Percentiles rank a stretch among this genome's conserved stretches.
Evolutionary conservation across 192 early-diverging fungal genomes (phyloP).

Genomic region (Coemansia javaensis): DNA sequence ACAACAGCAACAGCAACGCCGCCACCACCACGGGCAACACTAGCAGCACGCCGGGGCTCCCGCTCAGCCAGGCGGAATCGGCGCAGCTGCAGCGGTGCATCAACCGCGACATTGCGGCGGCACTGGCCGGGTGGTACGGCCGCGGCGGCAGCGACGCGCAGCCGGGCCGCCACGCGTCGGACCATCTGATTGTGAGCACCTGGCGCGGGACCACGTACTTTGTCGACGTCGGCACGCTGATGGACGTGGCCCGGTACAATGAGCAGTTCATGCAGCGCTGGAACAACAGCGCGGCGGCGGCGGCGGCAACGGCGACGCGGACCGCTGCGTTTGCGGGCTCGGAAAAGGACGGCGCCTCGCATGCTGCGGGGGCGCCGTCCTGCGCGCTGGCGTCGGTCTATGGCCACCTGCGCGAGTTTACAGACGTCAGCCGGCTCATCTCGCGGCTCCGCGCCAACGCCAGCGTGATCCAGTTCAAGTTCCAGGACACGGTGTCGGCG

Average conservation of each 20-base stretch:
- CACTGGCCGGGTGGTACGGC: slow-evolving; percentile 45
- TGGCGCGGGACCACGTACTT: slow-evolving; percentile 50
- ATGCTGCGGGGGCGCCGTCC: slow-evolving; percentile 14
- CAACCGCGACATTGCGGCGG: slow-evolving; percentile 22
- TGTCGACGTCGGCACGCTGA: slow-evolving; percentile 38
- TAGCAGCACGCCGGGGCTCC: background rate
- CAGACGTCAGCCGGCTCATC: slow-evolving; percentile 30
- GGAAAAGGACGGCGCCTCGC: slow-evolving; percentile 18
- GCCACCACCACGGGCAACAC: background rate
- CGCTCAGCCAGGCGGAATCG: slow-evolving; percentile 1
- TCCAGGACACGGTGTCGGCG: slow-evolving; percentile 49
- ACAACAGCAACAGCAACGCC: background rate
- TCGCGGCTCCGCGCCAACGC: slow-evolving; percentile 42
- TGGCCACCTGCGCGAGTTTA: slow-evolving; percentile 30
- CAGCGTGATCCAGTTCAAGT: slow-evolving; percentile 50
- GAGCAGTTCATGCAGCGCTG: slow-evolving; percentile 37
- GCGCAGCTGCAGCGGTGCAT: slow-evolving; percentile 3
- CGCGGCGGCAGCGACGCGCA: slow-evolving; percentile 36
- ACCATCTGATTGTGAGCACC: slow-evolving; percentile 46
- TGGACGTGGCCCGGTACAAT: slow-evolving; percentile 46
- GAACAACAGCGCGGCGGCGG: slow-evolving; percentile 14
- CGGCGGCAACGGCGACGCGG: too few species aligned
- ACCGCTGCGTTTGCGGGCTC: slow-evolving; percentile 8
- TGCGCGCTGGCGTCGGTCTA: slow-evolving; percentile 13
- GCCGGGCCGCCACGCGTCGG: slow-evolving; percentile 27